Base-by-base conservation (phyloP, 2,329 filamentous ascomycete species). In the Byssothecium circinans region DNA sequence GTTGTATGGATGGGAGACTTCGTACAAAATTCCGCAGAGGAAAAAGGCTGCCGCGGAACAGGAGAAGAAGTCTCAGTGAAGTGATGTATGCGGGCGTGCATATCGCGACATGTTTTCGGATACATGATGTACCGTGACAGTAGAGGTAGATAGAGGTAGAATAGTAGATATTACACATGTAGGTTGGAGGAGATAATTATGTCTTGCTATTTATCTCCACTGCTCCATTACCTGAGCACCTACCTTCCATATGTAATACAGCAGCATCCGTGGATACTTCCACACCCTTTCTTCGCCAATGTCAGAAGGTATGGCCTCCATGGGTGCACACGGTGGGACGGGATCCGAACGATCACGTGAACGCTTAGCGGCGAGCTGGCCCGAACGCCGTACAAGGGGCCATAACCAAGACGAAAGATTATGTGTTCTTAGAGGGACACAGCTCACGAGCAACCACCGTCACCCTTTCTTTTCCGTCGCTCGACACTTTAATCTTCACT, bases 1-100 rank as follows among this genome's bases (percentile, higher is more conserved):
- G 0, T 70, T 97, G 53, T 99, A 99, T 74, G 91, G 89, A 2
- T 81, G 91, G 62, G 91, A 95, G 58, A 78, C 75, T 7, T 75
- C 71, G 30, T 77, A 75, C 60, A 65, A 73, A 44, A 70, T 78
- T 39, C 70, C 68, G 25, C 72, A 73, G 42, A 67, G 62, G 52
- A 66, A 60, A 47, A 73, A 67, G 45, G 50, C 55, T 17, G 64
- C 52, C 27, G 52, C 53, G 10, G 51, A 52, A 37, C 50, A 56
- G 41, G 56, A 32, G 18, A 61, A 64, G 52, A 68, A 69, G 50
- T 53, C 45, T 10, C 57, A 65, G 39, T 68, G 43, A 57, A n/a
- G 15, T 2, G 1, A 29, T 14, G 3, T 22, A 7, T 39, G 5
- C 14, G 15, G 32, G 17, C 19, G 34, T 19, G 19, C 15, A 36